phyloP scores from a whole-genome alignment of 1,139 yeast genomes.

The Blastobotrys raffinosifermentans region DNA sequence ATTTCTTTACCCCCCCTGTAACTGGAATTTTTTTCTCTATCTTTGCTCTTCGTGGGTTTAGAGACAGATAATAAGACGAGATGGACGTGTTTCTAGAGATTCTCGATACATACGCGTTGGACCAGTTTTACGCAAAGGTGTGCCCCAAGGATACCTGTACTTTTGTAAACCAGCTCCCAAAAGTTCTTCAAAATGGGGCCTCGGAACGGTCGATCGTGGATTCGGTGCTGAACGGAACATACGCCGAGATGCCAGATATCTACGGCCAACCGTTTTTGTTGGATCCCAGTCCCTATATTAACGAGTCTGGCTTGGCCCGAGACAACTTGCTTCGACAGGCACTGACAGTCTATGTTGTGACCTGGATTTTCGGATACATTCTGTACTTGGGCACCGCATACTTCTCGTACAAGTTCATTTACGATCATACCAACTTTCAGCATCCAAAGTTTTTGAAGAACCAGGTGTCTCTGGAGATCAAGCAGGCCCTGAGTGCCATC shows the following conservation, averaged over 20 bases:
- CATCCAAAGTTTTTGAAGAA: slow-evolving; percentile 95
- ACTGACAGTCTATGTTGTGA: slow-evolving; percentile 60
- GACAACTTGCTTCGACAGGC: slow-evolving; percentile 67
- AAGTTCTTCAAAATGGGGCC: background rate
- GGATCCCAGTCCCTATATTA: slow-evolving; percentile 47
- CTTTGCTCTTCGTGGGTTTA: no score
- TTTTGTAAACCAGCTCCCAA: background rate
- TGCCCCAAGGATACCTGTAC: slow-evolving; percentile 36
- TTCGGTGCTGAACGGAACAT: slow-evolving; percentile 1
- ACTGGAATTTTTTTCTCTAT: no score
- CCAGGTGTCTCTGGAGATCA: slow-evolving; percentile 79
- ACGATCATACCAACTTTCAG: slow-evolving; percentile 83
- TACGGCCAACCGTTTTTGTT: slow-evolving; percentile 48
- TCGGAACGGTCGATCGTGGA: background rate
- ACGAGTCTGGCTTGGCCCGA: slow-evolving; percentile 62
- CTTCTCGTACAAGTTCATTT: slow-evolving; percentile 66
- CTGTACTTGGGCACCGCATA: slow-evolving; percentile 74
- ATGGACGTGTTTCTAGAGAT: slow-evolving; percentile 92
- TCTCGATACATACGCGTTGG: slow-evolving; percentile 65
- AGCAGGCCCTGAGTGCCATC: slow-evolving; percentile 71
- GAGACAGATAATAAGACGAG: slow-evolving; percentile 2
- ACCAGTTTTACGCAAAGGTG: slow-evolving; percentile 58
- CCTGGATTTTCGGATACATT: slow-evolving; percentile 78
- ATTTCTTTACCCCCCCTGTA: no score
- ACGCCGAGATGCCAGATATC: slow-evolving; percentile 15